Percentiles rank a stretch among this genome's conserved stretches.
phyloP scores from a whole-genome alignment of 2,329 filamentous ascomycete genomes.

The Curvularia sp. region DNA sequence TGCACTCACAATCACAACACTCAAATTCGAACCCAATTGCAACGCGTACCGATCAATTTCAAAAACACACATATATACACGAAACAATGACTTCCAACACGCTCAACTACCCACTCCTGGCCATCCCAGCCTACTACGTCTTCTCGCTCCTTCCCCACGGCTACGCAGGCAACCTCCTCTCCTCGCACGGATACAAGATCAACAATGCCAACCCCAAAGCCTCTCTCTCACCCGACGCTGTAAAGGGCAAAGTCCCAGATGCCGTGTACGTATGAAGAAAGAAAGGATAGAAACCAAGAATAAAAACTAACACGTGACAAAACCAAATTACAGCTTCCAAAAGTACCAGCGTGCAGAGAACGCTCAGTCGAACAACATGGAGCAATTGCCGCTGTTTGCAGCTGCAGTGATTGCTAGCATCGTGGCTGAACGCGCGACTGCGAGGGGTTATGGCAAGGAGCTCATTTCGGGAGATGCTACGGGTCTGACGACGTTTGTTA shows the following conservation, averaged over 20 bases:
- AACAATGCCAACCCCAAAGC: conserved; percentile 40
- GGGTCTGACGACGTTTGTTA: conserved; percentile 31
- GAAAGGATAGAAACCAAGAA: too few relatives aligned
- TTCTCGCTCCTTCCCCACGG: conserved; percentile 33
- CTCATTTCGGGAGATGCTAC: conserved; percentile 25
- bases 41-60: not conserved
- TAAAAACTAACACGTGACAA: not conserved
- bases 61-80: not conserved
- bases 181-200: conserved; percentile 27
- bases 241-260: conserved; percentile 39
- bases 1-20: not conserved
- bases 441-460: conserved; percentile 20
- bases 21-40: not conserved
- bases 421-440: conserved; percentile 33
- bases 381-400: conserved; percentile 38
- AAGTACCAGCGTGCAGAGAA: conserved; percentile 41
- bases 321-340: conserved; percentile 29
- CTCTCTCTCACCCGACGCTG: conserved; percentile 27
- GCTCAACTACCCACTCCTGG: conserved; percentile 37
- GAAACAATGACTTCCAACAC: conserved; percentile 27
- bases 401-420: conserved; percentile 34
- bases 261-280: conserved; percentile 25
- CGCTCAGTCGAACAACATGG: conserved; percentile 35
- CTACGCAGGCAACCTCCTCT: conserved; percentile 28
- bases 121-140: conserved; percentile 39